Evolutionary conservation across 352 stramenopile genomes (phyloP), one percentile per base, ranked within the genome.

Genomic region (Globisporangium ultimum): DNA sequence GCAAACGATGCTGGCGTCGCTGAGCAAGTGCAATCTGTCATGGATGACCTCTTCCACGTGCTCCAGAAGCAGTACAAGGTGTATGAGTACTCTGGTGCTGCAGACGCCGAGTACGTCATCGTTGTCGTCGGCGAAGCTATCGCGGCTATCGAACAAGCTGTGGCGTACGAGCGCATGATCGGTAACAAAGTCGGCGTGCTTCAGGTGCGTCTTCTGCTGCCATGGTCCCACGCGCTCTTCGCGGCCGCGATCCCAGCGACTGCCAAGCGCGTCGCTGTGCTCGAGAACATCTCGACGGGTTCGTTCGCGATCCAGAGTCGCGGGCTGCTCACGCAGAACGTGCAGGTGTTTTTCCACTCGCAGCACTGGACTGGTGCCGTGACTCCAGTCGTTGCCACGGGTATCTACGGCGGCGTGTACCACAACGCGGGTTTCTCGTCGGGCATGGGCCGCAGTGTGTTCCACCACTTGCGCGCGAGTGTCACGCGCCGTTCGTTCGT

Each of bases 151-250:
- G 74, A 87, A 49, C 70, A 88, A 22, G 84, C 78, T 14, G 71
- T 87, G 13, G 76, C 72, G 20, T 91, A 91, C 67, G 74, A 89
- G 71, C 82, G 88, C 55, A 88, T 87, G 76, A 66, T 87, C 18
- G 81, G 80, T 22, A 63, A 36, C 41, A 91, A 91, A 64, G 80
- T 93, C n/a, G 85, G 81, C 20, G 78, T 95, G 15, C 60, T 93
- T 18, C 80, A 91, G 50, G 80, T 91, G 34, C 81, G 83, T 24
- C 65, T 89, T 22, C 58, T 93, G 63, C 65, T 88, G 41, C 83
- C 83, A 50, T 91, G 82, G 81, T 90, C 79, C 43, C 72, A 88
- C 60, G 67, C 72, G 54, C 71, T 93, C n/a, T 91, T 95, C 58
- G 71, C 82, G 0, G 65, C 64, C 1, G 80, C 80, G 14, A 66